Percentiles rank a stretch among this genome's conserved stretches.
Evolutionary conservation across 805 yeast genomes (phyloP).

Genomic region (Jamesozyma gamospora): DNA sequence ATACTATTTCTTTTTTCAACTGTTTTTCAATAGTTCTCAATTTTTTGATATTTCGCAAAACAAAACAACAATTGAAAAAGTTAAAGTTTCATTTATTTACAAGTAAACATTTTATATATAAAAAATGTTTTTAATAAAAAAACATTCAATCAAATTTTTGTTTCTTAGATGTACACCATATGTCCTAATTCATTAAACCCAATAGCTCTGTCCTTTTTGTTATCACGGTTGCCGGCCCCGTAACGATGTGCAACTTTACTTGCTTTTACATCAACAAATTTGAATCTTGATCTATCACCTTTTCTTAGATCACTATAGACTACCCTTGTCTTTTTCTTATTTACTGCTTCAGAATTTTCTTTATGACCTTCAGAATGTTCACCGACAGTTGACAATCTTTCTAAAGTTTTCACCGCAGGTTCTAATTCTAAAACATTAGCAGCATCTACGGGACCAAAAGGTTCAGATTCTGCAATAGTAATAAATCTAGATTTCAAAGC

Average conservation of each 20-base stretch:
- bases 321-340: conserved; percentile 28
- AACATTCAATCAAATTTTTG: no score
- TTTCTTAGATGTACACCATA: conserved; percentile 31
- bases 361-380: conserved; percentile 42
- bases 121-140: no score
- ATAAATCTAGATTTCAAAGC: conserved; percentile 73
- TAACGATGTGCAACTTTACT: conserved; percentile 87
- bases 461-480: conserved; percentile 88
- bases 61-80: not conserved
- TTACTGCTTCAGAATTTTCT: conserved; percentile 8
- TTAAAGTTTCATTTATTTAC: not conserved
- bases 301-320: conserved; percentile 49
- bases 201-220: conserved; percentile 69
- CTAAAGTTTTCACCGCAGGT: conserved; percentile 76
- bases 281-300: conserved; percentile 65
- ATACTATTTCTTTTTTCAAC: no score
- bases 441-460: conserved; percentile 93
- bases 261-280: conserved; percentile 66
- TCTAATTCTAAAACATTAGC: conserved; percentile 73
- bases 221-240: conserved; percentile 84
- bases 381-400: conserved; percentile 51
- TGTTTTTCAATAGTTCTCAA: not conserved
- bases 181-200: conserved; percentile 62
- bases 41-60: not conserved
- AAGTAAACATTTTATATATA: not conserved